Conservation (phyloP, 768 basidiomycete genomes). For the Kwoniella sp. region DNA sequence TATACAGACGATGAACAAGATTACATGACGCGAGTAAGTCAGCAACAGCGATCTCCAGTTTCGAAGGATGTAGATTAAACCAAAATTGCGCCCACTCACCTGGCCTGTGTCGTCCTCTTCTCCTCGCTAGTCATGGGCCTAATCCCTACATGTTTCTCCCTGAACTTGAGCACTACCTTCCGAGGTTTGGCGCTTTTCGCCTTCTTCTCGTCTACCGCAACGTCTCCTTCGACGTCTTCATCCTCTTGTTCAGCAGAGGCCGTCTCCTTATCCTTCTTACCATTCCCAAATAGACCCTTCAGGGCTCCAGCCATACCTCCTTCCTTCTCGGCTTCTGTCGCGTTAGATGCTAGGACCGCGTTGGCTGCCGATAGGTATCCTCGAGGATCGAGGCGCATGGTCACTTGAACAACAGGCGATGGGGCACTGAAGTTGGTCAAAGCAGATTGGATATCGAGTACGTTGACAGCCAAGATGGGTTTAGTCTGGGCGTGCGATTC, state of each 20-base stretch:
- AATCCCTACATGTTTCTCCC: slow-evolving; percentile 67
- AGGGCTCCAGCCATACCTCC: slow-evolving; percentile 67
- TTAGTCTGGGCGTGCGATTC: slow-evolving; percentile 6
- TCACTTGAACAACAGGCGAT: slow-evolving; percentile 84
- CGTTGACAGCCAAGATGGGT: slow-evolving; percentile 68
- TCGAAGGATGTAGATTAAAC: background rate
- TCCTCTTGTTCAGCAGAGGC: slow-evolving; percentile 23
- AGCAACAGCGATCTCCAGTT: no score
- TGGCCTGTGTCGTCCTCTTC: slow-evolving; percentile 67
- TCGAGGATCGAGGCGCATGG: slow-evolving; percentile 78
- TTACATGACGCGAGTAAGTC: no score
- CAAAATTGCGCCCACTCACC: slow-evolving; percentile 60
- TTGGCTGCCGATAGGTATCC: slow-evolving; percentile 80
- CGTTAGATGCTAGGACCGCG: slow-evolving; percentile 69
- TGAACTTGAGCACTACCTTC: slow-evolving; percentile 70
- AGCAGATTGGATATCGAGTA: slow-evolving; percentile 74
- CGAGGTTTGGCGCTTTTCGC: slow-evolving; percentile 52
- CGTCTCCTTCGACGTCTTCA: slow-evolving; percentile 11
- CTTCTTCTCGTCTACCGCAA: slow-evolving; percentile 39
- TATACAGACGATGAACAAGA: background rate
- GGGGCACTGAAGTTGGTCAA: slow-evolving; percentile 79
- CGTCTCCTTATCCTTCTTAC: slow-evolving; percentile 52
- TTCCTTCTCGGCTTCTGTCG: slow-evolving; percentile 61
- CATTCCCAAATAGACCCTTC: slow-evolving; percentile 78
- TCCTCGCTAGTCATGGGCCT: slow-evolving; percentile 75